Evolutionary conservation across 1,284 basidiomycete genomes (phyloP).

Genomic region (Sporisorium exsertum): DNA sequence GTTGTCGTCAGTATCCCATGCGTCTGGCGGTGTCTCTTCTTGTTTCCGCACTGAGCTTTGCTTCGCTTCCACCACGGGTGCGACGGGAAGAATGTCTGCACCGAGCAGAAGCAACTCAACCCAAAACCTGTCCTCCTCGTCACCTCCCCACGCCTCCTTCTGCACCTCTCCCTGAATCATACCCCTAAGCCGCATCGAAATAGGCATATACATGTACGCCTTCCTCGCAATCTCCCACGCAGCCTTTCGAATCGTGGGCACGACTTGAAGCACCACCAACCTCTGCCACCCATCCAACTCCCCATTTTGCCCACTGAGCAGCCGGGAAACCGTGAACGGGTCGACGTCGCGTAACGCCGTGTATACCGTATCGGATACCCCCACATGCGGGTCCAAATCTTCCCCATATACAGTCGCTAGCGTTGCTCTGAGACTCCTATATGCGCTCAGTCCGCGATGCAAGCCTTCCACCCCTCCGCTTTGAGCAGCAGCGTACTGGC

Average conservation of each 20-base stretch:
- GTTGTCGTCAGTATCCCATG: constrained; percentile 19
- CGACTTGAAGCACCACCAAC: constrained; percentile 19
- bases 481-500: constrained; percentile 17
- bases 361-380: constrained; percentile 26
- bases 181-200: constrained; percentile 1
- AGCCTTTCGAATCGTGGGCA: constrained; percentile 17
- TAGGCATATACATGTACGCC: constrained; percentile 40
- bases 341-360: constrained; percentile 13
- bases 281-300: constrained; percentile 34
- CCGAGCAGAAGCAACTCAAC: constrained; percentile 19
- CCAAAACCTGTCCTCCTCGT: constrained; percentile 1
- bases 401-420: neutral
- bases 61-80: neutral
- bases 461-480: neutral
- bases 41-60: neutral
- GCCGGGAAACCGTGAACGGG: constrained; percentile 7
- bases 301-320: constrained; percentile 2
- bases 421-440: neutral
- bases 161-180: neutral
- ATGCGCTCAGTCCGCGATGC: constrained; percentile 19
- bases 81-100: constrained; percentile 1
- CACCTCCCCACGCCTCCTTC: neutral
- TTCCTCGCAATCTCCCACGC: constrained; percentile 30
- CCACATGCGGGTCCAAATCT: neutral
- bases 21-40: constrained; percentile 9